Evolutionary conservation across 208 protist species (phyloP).

Genomic region (Leishmania major): DNA sequence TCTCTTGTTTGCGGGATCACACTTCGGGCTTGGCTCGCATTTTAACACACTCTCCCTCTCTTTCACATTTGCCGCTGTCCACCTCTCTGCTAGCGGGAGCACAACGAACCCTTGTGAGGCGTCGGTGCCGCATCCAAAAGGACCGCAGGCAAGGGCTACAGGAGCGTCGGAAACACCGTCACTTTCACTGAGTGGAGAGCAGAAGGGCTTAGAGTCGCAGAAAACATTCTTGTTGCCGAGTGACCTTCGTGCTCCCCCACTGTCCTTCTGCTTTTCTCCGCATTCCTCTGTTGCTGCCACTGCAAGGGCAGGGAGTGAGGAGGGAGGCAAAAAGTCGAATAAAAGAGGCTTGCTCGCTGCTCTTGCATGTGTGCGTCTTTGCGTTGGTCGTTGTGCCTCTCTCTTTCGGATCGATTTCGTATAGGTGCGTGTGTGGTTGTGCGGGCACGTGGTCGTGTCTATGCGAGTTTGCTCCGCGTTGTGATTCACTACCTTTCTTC

Average conservation of each 20-base stretch:
- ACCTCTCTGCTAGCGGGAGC: not conserved
- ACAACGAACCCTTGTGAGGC: not conserved
- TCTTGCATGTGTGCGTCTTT: not conserved
- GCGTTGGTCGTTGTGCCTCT: not conserved
- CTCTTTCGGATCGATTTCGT: not conserved
- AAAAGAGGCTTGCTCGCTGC: not conserved
- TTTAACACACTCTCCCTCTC: not conserved
- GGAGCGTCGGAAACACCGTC: not conserved
- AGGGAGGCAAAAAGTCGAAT: not conserved
- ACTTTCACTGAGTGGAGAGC: not conserved
- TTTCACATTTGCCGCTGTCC: not conserved
- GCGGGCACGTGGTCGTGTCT: not conserved
- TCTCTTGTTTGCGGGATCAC: not conserved
- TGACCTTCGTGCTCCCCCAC: not conserved
- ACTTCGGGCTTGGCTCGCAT: not conserved
- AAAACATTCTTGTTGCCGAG: not conserved
- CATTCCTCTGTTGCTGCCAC: not conserved
- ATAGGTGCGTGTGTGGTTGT: slow-evolving; percentile 2
- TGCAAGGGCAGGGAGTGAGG: not conserved
- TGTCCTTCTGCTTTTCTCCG: slow-evolving; percentile 3
- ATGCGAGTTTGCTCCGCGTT: not conserved
- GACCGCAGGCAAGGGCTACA: not conserved
- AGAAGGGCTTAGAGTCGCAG: not conserved
- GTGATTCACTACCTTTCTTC: slow-evolving; percentile 3
- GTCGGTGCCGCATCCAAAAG: not conserved